These are phyloP conservation scores for Melanopsichium pennsylvanicum DNA, from an alignment of 1,284 basidiomycete genomes.

Conservation along the genomic window DNA sequence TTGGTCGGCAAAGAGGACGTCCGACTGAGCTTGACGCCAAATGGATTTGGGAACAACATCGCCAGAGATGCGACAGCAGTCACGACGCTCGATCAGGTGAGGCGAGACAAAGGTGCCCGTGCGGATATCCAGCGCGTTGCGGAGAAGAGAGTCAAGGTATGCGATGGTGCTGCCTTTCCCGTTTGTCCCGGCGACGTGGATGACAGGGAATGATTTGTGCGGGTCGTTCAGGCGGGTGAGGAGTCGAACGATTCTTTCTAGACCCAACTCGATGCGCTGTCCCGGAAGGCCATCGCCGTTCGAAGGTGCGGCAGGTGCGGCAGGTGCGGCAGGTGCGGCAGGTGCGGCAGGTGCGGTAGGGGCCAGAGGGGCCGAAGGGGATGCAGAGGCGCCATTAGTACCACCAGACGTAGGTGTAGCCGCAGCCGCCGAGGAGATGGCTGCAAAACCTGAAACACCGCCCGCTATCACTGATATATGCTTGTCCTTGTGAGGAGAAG, in stretches of 20 bases:
- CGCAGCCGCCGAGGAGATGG: neutral
- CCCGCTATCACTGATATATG: too few relatives aligned
- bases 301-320: neutral
- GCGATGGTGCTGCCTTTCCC: constrained; percentile 94
- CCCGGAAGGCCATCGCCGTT: constrained; percentile 13
- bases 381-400: neutral
- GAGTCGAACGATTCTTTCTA: constrained; percentile 75
- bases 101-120: constrained; percentile 92
- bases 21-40: constrained; percentile 71
- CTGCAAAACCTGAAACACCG: neutral
- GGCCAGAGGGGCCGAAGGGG: neutral
- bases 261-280: constrained; percentile 75
- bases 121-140: constrained; percentile 68
- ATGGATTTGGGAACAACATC: constrained; percentile 69
- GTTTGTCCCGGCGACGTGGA: constrained; percentile 95
- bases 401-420: neutral
- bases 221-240: constrained; percentile 71
- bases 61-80: constrained; percentile 79
- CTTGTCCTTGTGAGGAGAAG: too few relatives aligned
- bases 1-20: constrained; percentile 71
- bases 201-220: constrained; percentile 78
- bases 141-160: constrained; percentile 80
- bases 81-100: constrained; percentile 80
- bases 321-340: neutral
- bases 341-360: neutral